Base-by-base conservation (phyloP, 495 filamentous ascomycete species). In the Letharia columbiana region DNA sequence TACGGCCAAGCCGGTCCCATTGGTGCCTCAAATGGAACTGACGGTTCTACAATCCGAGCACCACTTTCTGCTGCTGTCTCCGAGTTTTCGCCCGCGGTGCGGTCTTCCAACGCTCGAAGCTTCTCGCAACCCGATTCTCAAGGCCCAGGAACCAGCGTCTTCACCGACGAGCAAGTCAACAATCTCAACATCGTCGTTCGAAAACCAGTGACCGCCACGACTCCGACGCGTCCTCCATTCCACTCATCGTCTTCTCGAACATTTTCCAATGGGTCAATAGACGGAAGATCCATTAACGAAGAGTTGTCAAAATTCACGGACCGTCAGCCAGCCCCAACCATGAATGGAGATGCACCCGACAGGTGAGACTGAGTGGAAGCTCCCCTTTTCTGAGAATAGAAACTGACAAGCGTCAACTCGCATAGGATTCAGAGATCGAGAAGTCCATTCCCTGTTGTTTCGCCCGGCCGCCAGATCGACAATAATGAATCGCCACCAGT, bases 21-120 rank as follows among this genome's bases (percentile, higher is more conserved):
- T 35, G 40, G 70, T 28, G 60, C 78, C 40, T 68, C 75, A n/a
- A 79, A 79, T 60, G 76, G 72, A 41, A 76, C 71, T 42, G 82
- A 80, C 60, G 68, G 74, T 56, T 77, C 73, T 44, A 70, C 72
- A 13, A 70, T 77, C 0, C 82, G 83, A 63, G 84, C 86, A 4
- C 80, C 83, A 52, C 80, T 94, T 39, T 92, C 89, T 33, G 88
- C 90, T 11, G 79, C 83, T 23, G 90, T 90, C 10, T 87, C 89
- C 1, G 90, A 92, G 66, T 94, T 91, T 71, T 81, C 87, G 31
- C 90, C 90, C 62, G 81, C 79, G 41, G 73, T 77, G 63, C 72
- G 58, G 74, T 76, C 49, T 52, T 39, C 56, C 44, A 45, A 60
- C 8, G n/a, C 52, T 54, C 67, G 56, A 35, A 65, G n/a, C 45